Evolutionary conservation across 805 yeast genomes (phyloP), one percentile per base, ranked within the genome.

Genomic region (Saturnispora hagleri): DNA sequence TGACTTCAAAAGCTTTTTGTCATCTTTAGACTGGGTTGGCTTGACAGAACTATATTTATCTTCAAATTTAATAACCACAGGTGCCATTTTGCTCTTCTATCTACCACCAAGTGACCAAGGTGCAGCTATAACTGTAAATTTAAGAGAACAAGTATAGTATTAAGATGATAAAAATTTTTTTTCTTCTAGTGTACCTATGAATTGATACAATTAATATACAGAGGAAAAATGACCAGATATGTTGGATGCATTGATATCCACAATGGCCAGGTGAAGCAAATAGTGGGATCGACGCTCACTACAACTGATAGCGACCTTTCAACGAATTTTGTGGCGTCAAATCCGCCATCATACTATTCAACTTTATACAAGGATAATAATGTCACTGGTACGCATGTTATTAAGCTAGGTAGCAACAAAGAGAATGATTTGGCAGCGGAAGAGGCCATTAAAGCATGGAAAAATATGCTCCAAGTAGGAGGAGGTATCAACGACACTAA

Each of bases 241-340:
- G 79, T 90, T 61, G 98, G 97, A 0, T 93, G 99, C 63, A 91
- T 93, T 38, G 99, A 93, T 64, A 82, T 93, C 53, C 99, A 93
- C 67, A 78, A 85, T 7, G 99, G 99, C 2, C 84, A 87, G 58
- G 99, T 93, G 55, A 93, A 93, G 62, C 99, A 93, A 66, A 93
- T 93, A 50, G 97, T 93, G 1, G 99, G 99, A 6, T 96, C 97
- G 0, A 86, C 97, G 0, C 72, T 93, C 20, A 73, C 76, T 0
- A 69, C 71, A 10, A 62, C 68, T 4, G 77, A 72, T 51, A 51
- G 58, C 13, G 55, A 61, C 0, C 71, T 80, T 8, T 66, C 77
- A 26, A 86, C 93, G 5, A 93, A 93, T 66, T 90, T 86, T 63
- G 86, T 90, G 4, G 81, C 96, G 2, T 68, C 76, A 27, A 76